Conservation (phyloP, 2,329 filamentous ascomycete genomes). For the Laburnicola sp. region DNA sequence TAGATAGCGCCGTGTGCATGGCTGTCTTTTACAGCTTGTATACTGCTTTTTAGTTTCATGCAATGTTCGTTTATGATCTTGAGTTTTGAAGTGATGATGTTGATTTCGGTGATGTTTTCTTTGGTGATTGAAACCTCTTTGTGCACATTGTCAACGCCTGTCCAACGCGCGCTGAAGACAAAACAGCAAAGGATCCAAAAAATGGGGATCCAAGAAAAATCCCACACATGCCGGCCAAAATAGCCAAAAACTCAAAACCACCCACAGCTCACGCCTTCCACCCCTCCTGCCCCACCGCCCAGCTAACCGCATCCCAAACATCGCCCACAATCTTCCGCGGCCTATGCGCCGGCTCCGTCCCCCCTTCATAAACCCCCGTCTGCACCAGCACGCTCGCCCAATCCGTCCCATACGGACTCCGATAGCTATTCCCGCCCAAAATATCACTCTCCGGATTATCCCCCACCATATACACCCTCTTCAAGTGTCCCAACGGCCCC, state of each 20-base stretch:
- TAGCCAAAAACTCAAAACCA: background rate
- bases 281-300: constrained; percentile 64
- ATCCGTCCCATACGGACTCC: constrained; percentile 66
- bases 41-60: background rate
- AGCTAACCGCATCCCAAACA: constrained; percentile 75
- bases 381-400: constrained; percentile 79
- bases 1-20: background rate
- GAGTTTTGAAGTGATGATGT: no score
- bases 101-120: background rate
- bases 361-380: constrained; percentile 73
- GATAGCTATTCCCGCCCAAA: constrained; percentile 77
- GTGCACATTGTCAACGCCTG: background rate
- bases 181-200: no score
- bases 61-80: no score
- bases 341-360: constrained; percentile 58
- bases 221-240: no score
- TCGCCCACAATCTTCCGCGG: constrained; percentile 71
- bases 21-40: background rate
- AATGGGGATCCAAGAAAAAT: no score
- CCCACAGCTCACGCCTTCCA: constrained; percentile 36
- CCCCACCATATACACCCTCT: constrained; percentile 90
- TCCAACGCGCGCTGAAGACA: no score
- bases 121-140: no score
- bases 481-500: constrained; percentile 53
- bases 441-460: constrained; percentile 80